Conservation (phyloP, 495 filamentous ascomycete genomes). For the Immersiella caudata region DNA sequence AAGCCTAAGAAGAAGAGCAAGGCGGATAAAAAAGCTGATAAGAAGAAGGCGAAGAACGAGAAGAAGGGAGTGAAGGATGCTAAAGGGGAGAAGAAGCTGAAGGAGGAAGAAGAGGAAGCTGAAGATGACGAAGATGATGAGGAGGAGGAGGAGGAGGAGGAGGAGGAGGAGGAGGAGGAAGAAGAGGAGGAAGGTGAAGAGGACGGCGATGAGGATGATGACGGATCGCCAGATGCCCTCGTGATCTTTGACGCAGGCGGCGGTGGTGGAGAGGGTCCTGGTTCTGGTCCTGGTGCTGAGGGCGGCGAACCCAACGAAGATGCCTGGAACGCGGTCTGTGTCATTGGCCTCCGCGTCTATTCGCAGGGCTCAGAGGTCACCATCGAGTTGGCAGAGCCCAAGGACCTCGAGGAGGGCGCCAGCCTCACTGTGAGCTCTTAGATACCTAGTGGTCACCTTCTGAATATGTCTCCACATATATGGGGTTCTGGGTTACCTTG, state of each 20-base stretch:
- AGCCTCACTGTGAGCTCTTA: slow-evolving; percentile 15
- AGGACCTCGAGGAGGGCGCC: slow-evolving; percentile 30
- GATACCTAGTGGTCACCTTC: neutral
- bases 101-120: slow-evolving; percentile 9
- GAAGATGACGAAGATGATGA: neutral
- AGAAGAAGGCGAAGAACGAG: neutral
- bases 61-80: slow-evolving; percentile 6
- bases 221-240: neutral
- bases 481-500: no score
- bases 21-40: neutral
- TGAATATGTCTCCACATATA: no score
- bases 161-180: slow-evolving; percentile 16
- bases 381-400: slow-evolving; percentile 43
- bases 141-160: neutral
- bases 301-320: slow-evolving; percentile 18
- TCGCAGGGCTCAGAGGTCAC: slow-evolving; percentile 42
- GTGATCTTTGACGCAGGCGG: neutral
- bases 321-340: slow-evolving; percentile 58
- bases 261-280: neutral
- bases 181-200: slow-evolving; percentile 7
- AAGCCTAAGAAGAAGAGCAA: slow-evolving; percentile 1
- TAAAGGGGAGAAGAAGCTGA: slow-evolving; percentile 1
- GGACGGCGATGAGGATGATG: neutral
- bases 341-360: slow-evolving; percentile 54
- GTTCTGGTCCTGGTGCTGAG: neutral